These are phyloP conservation scores for Fusarium sp. DNA, from an alignment of 2,329 filamentous ascomycete species.

Conservation along the genomic window DNA sequence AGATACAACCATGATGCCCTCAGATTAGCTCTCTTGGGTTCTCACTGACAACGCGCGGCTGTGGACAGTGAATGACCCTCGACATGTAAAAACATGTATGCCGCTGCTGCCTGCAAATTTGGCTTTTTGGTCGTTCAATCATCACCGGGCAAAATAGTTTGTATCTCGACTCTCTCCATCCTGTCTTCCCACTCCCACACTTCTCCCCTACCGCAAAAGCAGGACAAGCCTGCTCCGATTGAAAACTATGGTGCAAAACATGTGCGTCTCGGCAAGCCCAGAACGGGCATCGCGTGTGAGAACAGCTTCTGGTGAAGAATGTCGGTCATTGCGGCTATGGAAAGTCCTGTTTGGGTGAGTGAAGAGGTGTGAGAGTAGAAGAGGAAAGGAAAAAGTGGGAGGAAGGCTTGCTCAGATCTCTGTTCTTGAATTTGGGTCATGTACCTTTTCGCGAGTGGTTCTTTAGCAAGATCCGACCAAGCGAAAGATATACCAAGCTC, in stretches of 20 bases:
- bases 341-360: not conserved
- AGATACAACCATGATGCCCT: slow-evolving; percentile 52
- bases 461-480: slow-evolving; percentile 19
- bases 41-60: slow-evolving; percentile 62
- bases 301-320: slow-evolving; percentile 37
- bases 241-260: slow-evolving; percentile 63
- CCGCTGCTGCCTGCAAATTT: slow-evolving; percentile 67
- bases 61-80: slow-evolving; percentile 13
- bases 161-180: slow-evolving; percentile 21
- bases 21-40: slow-evolving; percentile 70
- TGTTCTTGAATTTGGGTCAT: slow-evolving; percentile 56
- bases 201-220: not conserved
- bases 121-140: slow-evolving; percentile 67
- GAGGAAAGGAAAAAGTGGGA: not conserved
- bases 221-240: slow-evolving; percentile 61
- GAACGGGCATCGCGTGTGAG: slow-evolving; percentile 3
- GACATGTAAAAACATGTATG: slow-evolving; percentile 19
- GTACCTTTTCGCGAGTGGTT: slow-evolving; percentile 24
- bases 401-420: slow-evolving; percentile 61
- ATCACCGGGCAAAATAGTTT: slow-evolving; percentile 57
- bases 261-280: slow-evolving; percentile 28
- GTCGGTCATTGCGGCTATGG: slow-evolving; percentile 54
- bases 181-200: not conserved
- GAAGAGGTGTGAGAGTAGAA: not conserved
- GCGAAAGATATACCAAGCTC: slow-evolving; percentile 37